Evolutionary conservation across 768 basidiomycete genomes (phyloP), one percentile per base, ranked within the genome.

Genomic region (Amanita fuliginea): DNA sequence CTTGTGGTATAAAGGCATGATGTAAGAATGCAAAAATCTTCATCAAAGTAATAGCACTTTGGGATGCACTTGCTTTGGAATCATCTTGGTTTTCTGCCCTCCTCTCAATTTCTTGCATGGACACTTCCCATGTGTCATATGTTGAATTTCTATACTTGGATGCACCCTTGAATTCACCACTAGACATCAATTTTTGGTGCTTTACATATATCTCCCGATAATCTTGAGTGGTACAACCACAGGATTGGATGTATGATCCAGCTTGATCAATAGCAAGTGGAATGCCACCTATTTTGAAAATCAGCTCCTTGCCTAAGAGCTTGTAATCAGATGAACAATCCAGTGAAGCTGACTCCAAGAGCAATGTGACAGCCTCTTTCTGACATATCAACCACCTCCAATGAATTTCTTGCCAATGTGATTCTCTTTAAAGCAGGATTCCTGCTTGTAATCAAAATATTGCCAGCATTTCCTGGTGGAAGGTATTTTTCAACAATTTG

Each of bases 241-340:
- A 39, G 18, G 6, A 9, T 2, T n/a, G 1, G 8, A 39, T 39
- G 37, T 39, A 39, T 21, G 18, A 1, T 18, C 37, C 37, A 18
- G 57, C 57, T 28, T 56, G 55, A 41, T 56, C 55, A 46, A 58
- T 36, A 10, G 30, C 30, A 30, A 30, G 30, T 18, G 57, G 30
- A 10, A 30, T 30, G 1, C 55, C 14, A 56, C 32, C 22, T 19
- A 48, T 5, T 32, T 34, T 26, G 36, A 18, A n/a, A 8, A 32
- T 9, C 33, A 45, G 16, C 1, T 32, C 8, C 11, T 11, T 45
- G 16, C 54, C 46, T 11, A 39, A n/a, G 10, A 9, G 8, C 9
- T 3, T 45, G n/a, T 45, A 0, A 2, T 47, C 37, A 22, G 32
- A 42, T 11, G 48, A 11, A 3, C 1, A 39, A 41, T 42, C 49